Base-by-base conservation (phyloP, 2,329 filamentous ascomycete genomes). In the Curvularia hawaiiensis region DNA sequence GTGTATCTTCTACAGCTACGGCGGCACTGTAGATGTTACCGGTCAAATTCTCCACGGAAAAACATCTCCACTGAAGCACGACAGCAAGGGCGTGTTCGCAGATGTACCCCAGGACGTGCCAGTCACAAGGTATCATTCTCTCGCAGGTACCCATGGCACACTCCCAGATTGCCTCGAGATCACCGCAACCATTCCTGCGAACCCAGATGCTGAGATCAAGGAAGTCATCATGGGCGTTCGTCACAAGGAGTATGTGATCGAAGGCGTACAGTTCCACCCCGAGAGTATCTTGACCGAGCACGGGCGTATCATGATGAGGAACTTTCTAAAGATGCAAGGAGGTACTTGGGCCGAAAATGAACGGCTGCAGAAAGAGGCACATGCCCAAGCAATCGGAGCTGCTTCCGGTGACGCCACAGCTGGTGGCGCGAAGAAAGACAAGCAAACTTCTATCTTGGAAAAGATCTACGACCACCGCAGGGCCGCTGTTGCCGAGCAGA, bases 21-120 rank as follows among this genome's bases (percentile, higher is more conserved):
- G 95, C 47, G 95, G 95, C 59, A 88, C 90, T 50, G 95, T 99
- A 49, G 89, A 89, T 73, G 94, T 92, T 58, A 96, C 95, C 33
- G 95, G 95, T 26, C 95, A 99, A 79, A 97, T 97, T 71, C 82
- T 99, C 53, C 95, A 99, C 72, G 95, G 95, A 68, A 99, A 99
- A 81, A 99, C 95, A 7, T 98, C 94, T 2, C 89, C 90, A 50
- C 82, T 99, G 70, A 86, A 87, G 40, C 95, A 99, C 77, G 95
- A 99, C 75, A 84, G 84, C 50, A 96, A 92, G 76, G 96, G 95
- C n/a, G 89, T 97, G 8, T 99, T 97, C 74, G 84, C 86, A 43
- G 88, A 88, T n/a, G 82, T 99, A 55, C 80, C 88, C 3, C 89
- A 96, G 71, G 86, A 87, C 33, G 83, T 99, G 20, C 90, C 91